These are phyloP conservation scores for Neofusicoccum kwambonambiense DNA, from an alignment of 2,329 filamentous ascomycete species.

Conservation along the genomic window DNA sequence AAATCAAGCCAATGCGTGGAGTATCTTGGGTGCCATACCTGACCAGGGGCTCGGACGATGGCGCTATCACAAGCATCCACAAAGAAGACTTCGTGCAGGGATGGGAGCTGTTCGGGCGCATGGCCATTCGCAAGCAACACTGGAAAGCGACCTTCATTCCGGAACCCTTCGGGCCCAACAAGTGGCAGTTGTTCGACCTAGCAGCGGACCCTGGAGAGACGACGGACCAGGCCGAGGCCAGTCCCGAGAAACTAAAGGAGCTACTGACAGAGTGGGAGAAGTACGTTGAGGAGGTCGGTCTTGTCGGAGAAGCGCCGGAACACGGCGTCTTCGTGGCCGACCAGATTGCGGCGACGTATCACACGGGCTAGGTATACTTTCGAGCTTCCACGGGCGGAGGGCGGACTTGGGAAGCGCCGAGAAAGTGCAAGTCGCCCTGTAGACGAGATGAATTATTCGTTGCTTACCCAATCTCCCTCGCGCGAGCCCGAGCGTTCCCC, in stretches of 20 bases:
- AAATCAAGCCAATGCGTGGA: constrained; percentile 34
- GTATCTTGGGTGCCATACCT: constrained; percentile 31
- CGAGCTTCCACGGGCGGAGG: neutral
- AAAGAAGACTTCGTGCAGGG: constrained; percentile 28
- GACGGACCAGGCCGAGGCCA: constrained; percentile 27
- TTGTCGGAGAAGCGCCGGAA: constrained; percentile 3
- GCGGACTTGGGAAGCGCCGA: neutral
- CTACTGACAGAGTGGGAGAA: constrained; percentile 27
- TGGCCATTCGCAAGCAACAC: constrained; percentile 35
- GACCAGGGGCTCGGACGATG: neutral
- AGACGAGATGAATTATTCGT: neutral
- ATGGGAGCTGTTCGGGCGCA: constrained; percentile 37
- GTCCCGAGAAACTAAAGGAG: constrained; percentile 29
- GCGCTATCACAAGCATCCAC: constrained; percentile 22
- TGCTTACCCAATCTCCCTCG: neutral
- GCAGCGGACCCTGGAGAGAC: constrained; percentile 34
- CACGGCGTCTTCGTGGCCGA: neutral
- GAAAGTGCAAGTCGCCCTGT: too few relatives aligned
- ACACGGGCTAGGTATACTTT: neutral
- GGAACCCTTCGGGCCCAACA: constrained; percentile 27
- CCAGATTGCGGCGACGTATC: neutral
- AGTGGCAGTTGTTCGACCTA: constrained; percentile 39
- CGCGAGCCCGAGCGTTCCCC: neutral
- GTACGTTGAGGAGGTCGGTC: constrained; percentile 24
- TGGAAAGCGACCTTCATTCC: constrained; percentile 37